Conservation (phyloP, 2,329 filamentous ascomycete genomes). For the Fusarium sp. region DNA sequence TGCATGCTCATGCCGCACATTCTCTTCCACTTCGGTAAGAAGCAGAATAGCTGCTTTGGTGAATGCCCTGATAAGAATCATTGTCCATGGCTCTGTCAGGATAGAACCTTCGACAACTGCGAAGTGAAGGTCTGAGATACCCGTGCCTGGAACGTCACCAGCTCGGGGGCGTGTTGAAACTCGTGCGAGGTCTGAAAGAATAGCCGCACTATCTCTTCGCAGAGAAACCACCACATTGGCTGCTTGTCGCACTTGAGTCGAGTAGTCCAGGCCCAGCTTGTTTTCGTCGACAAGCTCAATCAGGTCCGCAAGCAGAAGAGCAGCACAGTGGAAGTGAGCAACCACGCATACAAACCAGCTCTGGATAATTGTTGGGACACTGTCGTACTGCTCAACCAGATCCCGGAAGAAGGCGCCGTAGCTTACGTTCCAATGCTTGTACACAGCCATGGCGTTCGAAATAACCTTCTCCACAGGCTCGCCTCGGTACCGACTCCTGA, state of each 20-base stretch:
- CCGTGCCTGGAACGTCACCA: conserved; percentile 40
- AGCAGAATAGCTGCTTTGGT: conserved; percentile 56
- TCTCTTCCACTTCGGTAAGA: conserved; percentile 50
- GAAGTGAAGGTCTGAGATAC: conserved; percentile 59
- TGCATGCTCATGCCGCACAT: conserved; percentile 40
- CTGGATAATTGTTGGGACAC: conserved; percentile 63
- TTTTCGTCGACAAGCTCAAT: conserved; percentile 61
- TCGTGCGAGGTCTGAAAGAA: conserved; percentile 61
- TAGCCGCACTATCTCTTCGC: conserved; percentile 55
- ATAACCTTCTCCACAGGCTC: conserved; percentile 61
- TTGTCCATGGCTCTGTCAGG: conserved; percentile 70
- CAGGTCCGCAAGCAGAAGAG: conserved; percentile 65
- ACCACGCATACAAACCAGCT: conserved; percentile 70
- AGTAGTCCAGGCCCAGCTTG: conserved; percentile 41
- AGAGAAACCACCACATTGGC: conserved; percentile 53
- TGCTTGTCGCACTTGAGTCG: conserved; percentile 42
- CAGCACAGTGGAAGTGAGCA: conserved; percentile 68
- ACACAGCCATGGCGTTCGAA: conserved; percentile 59
- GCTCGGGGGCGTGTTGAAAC: conserved; percentile 54
- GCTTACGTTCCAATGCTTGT: conserved; percentile 64
- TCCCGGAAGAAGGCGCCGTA: conserved; percentile 65
- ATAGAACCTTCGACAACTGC: conserved; percentile 65
- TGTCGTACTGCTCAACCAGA: conserved; percentile 60
- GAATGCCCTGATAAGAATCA: conserved; percentile 64
- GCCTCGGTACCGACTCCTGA: conserved; percentile 53